Percentiles rank a stretch among this genome's conserved stretches.
These are phyloP conservation scores for Termitomyces sp. DNA, from an alignment of 768 basidiomycete species.

Conservation along the genomic window DNA sequence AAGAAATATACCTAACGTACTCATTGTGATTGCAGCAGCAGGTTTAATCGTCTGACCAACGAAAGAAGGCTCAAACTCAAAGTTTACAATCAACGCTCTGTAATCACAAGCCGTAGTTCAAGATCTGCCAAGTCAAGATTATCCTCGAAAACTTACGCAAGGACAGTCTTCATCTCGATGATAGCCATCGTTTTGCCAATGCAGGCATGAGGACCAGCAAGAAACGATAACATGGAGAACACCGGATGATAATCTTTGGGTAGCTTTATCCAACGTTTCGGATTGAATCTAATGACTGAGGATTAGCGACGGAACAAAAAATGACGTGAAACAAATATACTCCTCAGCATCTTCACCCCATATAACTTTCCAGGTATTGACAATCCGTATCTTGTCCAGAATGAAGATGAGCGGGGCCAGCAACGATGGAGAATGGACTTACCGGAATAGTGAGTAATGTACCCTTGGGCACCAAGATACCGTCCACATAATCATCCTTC, in stretches of 20 bases:
- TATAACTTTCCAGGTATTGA: constrained; percentile 45
- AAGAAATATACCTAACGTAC: constrained; percentile 23
- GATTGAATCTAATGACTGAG: constrained; percentile 32
- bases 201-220: constrained; percentile 38
- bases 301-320: not conserved
- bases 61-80: constrained; percentile 40
- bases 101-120: constrained; percentile 9
- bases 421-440: not conserved
- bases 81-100: constrained; percentile 28
- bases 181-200: constrained; percentile 43
- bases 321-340: constrained; percentile 19
- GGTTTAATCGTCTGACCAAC: constrained; percentile 36
- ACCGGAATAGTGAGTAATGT: constrained; percentile 41
- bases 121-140: constrained; percentile 15
- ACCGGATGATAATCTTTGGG: constrained; percentile 30
- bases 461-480: constrained; percentile 41
- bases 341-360: constrained; percentile 53
- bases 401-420: not conserved
- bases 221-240: constrained; percentile 37
- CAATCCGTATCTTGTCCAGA: constrained; percentile 36
- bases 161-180: constrained; percentile 39
- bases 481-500: constrained; percentile 38
- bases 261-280: constrained; percentile 41
- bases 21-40: constrained; percentile 44
- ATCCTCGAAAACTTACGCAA: constrained; percentile 21